Evolutionary conservation across 2,329 filamentous ascomycete species (phyloP).

Genomic region (Ophiostoma montium): DNA sequence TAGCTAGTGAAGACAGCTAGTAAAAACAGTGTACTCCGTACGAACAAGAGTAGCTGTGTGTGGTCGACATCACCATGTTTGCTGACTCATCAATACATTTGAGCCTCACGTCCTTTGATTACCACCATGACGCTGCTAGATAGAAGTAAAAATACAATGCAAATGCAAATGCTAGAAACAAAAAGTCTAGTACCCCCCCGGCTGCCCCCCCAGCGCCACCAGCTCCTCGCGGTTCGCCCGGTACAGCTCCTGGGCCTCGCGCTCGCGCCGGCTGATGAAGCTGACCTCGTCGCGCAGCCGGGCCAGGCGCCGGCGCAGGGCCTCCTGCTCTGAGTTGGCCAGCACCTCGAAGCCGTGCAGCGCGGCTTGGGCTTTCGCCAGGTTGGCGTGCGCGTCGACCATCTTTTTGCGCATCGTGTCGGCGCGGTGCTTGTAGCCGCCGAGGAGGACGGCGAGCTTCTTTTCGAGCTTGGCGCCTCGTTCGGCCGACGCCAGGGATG

Average conservation of each 20-base stretch:
- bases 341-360: conserved; percentile 62
- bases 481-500: conserved; percentile 60
- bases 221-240: conserved; percentile 65
- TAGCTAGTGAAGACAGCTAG: too few species aligned
- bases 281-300: conserved; percentile 68
- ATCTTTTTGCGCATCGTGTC: conserved; percentile 73
- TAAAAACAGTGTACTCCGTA: too few species aligned
- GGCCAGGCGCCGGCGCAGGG: conserved; percentile 57
- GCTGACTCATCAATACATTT: too few species aligned
- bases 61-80: too few species aligned
- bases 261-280: conserved; percentile 66
- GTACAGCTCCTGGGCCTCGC: conserved; percentile 83
- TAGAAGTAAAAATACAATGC: neutral
- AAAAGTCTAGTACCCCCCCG: neutral
- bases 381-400: conserved; percentile 54
- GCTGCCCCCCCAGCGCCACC: conserved; percentile 33
- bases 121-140: too few species aligned
- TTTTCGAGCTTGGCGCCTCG: conserved; percentile 82
- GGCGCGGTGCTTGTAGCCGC: conserved; percentile 78
- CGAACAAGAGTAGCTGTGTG: too few species aligned
- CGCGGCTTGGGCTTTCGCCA: conserved; percentile 59
- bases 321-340: conserved; percentile 66
- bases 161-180: neutral
- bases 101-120: too few species aligned
- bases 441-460: conserved; percentile 75